phyloP scores from a whole-genome alignment of 495 filamentous ascomycete genomes.

The Aspergillus incahuasiensis region DNA sequence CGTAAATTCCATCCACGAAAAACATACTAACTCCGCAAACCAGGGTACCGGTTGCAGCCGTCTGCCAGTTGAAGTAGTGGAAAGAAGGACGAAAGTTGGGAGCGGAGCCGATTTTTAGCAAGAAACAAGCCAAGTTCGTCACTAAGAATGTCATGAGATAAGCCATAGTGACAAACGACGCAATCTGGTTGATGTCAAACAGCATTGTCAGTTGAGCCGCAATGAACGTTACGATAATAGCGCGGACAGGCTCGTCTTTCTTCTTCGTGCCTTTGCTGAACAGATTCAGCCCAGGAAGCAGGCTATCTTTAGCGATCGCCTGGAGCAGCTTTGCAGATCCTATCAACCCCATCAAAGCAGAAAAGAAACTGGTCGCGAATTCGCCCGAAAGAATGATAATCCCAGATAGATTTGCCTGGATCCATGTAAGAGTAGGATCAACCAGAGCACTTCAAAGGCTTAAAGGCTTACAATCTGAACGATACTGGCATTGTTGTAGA shows the following conservation, averaged over 20 bases:
- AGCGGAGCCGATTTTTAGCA: conserved; percentile 87
- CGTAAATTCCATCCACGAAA: conserved; percentile 82
- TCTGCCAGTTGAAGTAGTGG: conserved; percentile 83
- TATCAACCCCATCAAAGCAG: conserved; percentile 80
- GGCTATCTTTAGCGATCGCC: conserved; percentile 73
- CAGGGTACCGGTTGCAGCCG: conserved; percentile 67
- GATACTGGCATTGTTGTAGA: conserved; percentile 71
- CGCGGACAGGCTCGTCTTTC: conserved; percentile 70
- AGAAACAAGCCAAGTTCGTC: conserved; percentile 81
- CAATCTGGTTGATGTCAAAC: conserved; percentile 82
- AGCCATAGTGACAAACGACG: conserved; percentile 83
- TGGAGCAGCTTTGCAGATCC: conserved; percentile 85
- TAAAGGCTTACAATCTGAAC: conserved; percentile 59
- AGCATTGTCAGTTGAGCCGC: conserved; percentile 78
- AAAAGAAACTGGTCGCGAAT: conserved; percentile 79
- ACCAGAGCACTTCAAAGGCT: not conserved
- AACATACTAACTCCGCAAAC: conserved; percentile 79
- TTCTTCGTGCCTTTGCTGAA: conserved; percentile 73
- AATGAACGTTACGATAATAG: conserved; percentile 71
- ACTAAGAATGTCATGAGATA: conserved; percentile 64
- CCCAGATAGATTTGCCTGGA: conserved; percentile 63
- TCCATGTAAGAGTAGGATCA: conserved; percentile 13
- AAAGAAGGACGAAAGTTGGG: conserved; percentile 88
- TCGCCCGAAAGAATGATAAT: conserved; percentile 74
- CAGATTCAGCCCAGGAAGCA: conserved; percentile 69